Percentiles rank a stretch among this genome's conserved stretches.
Conservation (phyloP, 805 yeast genomes). For the Yamadazyma olivae region DNA sequence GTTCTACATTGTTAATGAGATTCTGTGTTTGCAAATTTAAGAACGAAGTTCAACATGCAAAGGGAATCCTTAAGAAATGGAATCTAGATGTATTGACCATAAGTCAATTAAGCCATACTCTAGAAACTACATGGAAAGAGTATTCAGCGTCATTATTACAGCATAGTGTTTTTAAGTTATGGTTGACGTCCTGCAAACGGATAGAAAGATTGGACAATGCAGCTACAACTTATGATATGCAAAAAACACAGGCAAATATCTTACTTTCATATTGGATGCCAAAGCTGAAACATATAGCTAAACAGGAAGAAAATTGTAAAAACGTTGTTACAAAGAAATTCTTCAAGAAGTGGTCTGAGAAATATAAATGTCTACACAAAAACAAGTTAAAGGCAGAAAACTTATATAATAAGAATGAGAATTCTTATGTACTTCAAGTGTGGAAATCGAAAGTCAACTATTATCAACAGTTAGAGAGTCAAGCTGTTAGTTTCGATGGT, state of each 20-base stretch:
- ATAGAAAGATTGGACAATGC: conserved; percentile 1
- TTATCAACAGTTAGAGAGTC: background rate
- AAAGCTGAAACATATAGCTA: background rate
- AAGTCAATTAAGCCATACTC: conserved; percentile 13
- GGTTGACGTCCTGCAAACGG: conserved; percentile 11
- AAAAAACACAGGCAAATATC: conserved; percentile 6
- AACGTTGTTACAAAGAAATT: background rate
- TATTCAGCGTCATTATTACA: background rate
- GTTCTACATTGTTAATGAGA: conserved; percentile 30
- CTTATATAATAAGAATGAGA: background rate
- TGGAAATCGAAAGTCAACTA: background rate
- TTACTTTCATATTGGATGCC: conserved; percentile 4
- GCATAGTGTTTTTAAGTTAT: conserved; percentile 7
- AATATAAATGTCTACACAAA: background rate
- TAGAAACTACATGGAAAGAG: conserved; percentile 9
- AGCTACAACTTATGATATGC: conserved; percentile 9
- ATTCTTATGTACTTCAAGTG: background rate
- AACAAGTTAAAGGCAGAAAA: background rate
- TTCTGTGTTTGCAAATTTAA: conserved; percentile 18
- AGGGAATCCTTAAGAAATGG: conserved; percentile 19
- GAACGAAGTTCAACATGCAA: conserved; percentile 2
- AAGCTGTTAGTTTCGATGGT: conserved; percentile 1
- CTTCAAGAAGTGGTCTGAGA: conserved; percentile 1
- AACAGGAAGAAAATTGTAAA: background rate
- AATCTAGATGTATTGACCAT: conserved; percentile 11